Base-by-base conservation (phyloP, 257 asterid species). In the Jacaranda copaia region DNA sequence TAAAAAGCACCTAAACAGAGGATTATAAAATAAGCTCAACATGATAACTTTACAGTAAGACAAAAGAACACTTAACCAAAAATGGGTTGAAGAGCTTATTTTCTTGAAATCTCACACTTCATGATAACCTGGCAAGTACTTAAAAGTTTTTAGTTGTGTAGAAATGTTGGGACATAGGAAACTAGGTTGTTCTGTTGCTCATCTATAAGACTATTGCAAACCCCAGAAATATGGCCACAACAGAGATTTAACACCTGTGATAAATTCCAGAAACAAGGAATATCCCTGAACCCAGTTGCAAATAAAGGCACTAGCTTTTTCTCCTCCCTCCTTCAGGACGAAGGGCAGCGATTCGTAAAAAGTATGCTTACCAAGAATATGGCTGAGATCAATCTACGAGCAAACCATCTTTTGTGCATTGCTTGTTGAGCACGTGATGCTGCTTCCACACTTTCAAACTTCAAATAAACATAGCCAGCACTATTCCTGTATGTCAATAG, bases 341-440 rank as follows among this genome's bases (percentile, higher is more conserved):
- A 25, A 38, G 11, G 38, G 36, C 11, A 8, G 20, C 5, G 19
- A 61, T 15, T 25, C 40, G 1, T 51, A 39, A 68, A 14, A 58
- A 73, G 73, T 46, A 43, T 7, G 76, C 48, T 55, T 92, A 95
- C 99, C 99, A 95, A 82, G 89, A 85, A 95, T 73, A 95, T 95
- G 62, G 99, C 99, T 40, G 99, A 93, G 77, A 95, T 93, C 82
- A 87, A 84, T 86, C 92, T 88, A 32, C 98, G 94, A 74, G 99
- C 99, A 87, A 95, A 95, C 99, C 99, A 93, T 90, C 99, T 81
- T 84, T 88, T 88, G 74, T 95, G 99, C 99, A 95, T 95, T 35
- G 97, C 96, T 81, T 89, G 99, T 83, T 95, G 98, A 83, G 96
- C 98, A 15, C 88, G 92, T 68, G 93, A 40, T 20, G 99, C 91